Percentiles rank a stretch among this genome's conserved stretches.
Conservation (phyloP, 2,329 filamentous ascomycete genomes). For the Colletotrichum chrysophilum region DNA sequence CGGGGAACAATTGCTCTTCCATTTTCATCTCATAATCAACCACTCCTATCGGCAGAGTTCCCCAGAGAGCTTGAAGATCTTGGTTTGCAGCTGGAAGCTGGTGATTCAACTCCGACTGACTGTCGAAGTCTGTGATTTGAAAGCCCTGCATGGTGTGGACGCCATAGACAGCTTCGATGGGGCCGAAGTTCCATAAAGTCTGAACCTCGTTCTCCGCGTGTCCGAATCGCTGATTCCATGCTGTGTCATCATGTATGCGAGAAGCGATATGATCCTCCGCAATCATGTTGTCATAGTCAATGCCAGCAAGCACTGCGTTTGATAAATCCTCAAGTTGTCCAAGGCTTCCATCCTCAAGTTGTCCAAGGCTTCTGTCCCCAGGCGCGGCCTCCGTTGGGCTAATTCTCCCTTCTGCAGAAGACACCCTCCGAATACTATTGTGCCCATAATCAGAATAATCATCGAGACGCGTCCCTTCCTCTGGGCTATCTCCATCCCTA, state of each 20-base stretch:
- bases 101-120: fast-evolving
- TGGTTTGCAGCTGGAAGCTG: background rate
- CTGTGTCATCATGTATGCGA: fast-evolving
- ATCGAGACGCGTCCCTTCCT: fast-evolving
- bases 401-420: too few relatives aligned
- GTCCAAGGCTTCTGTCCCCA: too few relatives aligned
- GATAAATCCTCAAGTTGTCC: too few relatives aligned
- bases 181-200: fast-evolving
- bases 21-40: fast-evolving
- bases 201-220: fast-evolving
- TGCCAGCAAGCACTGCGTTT: too few relatives aligned
- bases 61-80: fast-evolving
- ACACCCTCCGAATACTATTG: too few relatives aligned
- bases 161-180: background rate
- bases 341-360: too few relatives aligned
- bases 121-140: background rate
- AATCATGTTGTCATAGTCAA: fast-evolving
- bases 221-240: background rate
- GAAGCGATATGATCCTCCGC: fast-evolving
- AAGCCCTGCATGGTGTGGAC: background rate
- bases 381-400: too few relatives aligned
- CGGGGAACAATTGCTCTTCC: fast-evolving
- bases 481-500: too few relatives aligned
- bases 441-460: too few relatives aligned
- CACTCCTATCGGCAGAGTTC: fast-evolving